Evolutionary conservation across 768 basidiomycete species (phyloP).

Genomic region (Austroboletus eburneus): DNA sequence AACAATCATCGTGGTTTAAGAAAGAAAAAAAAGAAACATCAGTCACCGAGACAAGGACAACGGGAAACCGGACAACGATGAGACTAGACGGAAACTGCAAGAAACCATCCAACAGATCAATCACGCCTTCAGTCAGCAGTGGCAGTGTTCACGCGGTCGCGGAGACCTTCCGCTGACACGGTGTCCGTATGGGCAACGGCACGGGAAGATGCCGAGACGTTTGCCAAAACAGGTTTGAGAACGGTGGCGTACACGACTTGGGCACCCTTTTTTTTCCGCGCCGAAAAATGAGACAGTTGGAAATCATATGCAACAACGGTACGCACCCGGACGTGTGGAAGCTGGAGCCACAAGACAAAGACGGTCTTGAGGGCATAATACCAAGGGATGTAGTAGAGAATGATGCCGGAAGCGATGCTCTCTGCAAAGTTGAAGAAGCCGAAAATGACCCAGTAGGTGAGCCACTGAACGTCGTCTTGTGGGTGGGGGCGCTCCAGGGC

Average conservation of each 20-base stretch:
- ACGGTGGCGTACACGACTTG: constrained; percentile 72
- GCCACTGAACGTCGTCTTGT: constrained; percentile 90
- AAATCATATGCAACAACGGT: neutral
- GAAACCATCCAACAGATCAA: no score
- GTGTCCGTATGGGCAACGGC: constrained; percentile 46
- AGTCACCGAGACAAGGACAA: neutral
- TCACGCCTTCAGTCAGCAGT: constrained; percentile 32
- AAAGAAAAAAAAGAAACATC: constrained; percentile 11
- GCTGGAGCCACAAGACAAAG: constrained; percentile 91
- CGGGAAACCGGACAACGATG: neutral
- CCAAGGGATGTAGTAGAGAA: constrained; percentile 93
- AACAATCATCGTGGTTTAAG: constrained; percentile 13
- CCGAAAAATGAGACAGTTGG: neutral
- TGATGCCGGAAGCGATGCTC: constrained; percentile 72
- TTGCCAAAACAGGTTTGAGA: constrained; percentile 76
- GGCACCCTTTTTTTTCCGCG: constrained; percentile 71
- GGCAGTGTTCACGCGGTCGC: constrained; percentile 41
- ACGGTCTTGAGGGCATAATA: constrained; percentile 91
- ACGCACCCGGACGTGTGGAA: constrained; percentile 79
- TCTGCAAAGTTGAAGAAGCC: constrained; percentile 93
- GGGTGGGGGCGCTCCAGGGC: constrained; percentile 85
- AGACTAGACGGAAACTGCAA: no score
- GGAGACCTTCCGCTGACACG: constrained; percentile 45
- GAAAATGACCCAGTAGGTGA: constrained; percentile 97
- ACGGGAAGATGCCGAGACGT: constrained; percentile 46